Conservation (phyloP, 306 rosid species). For the Astragalus membranaceus region DNA sequence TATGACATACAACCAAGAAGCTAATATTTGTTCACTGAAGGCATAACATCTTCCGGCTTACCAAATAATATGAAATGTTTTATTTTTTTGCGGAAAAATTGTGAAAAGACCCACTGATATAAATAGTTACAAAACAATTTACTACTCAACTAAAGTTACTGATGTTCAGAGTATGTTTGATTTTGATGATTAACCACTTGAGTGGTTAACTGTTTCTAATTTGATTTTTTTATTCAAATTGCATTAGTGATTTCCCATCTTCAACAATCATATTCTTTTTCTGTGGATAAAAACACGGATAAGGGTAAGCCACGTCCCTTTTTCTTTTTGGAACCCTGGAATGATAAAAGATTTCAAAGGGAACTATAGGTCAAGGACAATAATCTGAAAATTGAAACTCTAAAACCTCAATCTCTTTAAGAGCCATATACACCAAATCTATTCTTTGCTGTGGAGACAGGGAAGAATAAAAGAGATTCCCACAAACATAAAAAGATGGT, state of each 20-base stretch:
- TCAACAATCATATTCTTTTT: neutral
- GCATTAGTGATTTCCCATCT: neutral
- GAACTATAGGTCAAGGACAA: neutral
- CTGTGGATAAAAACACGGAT: neutral
- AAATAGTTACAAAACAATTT: neutral
- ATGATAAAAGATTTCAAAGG: neutral
- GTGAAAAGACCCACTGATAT: neutral
- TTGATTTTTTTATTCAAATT: neutral
- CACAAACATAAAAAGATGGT: neutral
- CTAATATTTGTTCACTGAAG: slow-evolving; percentile 7
- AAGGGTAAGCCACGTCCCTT: neutral
- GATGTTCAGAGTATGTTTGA: neutral
- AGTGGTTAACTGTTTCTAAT: neutral
- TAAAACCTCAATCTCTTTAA: neutral
- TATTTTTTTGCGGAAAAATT: neutral
- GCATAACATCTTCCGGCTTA: slow-evolving; percentile 19
- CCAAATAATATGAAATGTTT: neutral
- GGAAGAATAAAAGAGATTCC: neutral
- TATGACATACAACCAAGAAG: slow-evolving; percentile 17
- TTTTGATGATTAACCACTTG: neutral
- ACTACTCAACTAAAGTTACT: neutral
- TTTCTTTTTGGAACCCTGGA: neutral
- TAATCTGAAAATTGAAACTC: neutral
- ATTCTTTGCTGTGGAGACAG: neutral
- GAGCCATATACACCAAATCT: neutral